Evolutionary conservation across 139 green algal species (phyloP), one percentile per base, ranked within the genome.

Genomic region (Chloropicon primus): DNA sequence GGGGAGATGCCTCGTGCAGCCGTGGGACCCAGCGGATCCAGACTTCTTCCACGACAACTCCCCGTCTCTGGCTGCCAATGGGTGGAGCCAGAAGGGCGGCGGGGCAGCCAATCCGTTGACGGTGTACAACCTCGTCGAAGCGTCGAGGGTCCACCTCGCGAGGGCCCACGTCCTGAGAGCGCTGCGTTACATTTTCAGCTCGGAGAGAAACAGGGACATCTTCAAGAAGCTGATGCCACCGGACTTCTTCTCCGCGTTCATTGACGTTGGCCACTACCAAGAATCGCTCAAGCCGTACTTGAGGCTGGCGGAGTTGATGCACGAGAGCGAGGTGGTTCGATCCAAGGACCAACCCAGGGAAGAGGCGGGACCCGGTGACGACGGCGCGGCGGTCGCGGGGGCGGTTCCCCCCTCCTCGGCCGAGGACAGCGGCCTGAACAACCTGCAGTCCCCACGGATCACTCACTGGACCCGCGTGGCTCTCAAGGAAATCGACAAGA

Each of bases 221-320:
- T 89, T 89, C 77, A 89, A 89, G 80, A 80, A 82, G 22, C 75
- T 89, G 17, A 85, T 89, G 75, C 85, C 85, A 0, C 85, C 85
- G 22, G 79, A 86, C 76, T 80, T 89, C 21, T 89, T 87, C 77
- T 81, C 82, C 23, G 76, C 81, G 28, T 89, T 89, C 82, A 89
- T 89, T 26, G 85, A 89, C 73, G 54, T 84, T 3, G 85, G 85
- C 24, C 85, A 89, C 80, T 89, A 89, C 82, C 82, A 82, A 53
- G 53, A 75, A 2, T 74, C 72, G 3, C 79, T 89, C 41, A 21
- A 26, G 3, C 78, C 79, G 1, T 89, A 89, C 72, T 54, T 76
- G 24, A 28, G 75, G n/a, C 85, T 89, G 53, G 85, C 85, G 0
- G 53, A 79, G 25, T 54, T 76, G 2, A 79, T 85, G 10, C 79